A percentile compares a stretch with the other conserved stretches of the same genome.
phyloP scores from a whole-genome alignment of 768 basidiomycete genomes.

The Lactarius sp. region DNA sequence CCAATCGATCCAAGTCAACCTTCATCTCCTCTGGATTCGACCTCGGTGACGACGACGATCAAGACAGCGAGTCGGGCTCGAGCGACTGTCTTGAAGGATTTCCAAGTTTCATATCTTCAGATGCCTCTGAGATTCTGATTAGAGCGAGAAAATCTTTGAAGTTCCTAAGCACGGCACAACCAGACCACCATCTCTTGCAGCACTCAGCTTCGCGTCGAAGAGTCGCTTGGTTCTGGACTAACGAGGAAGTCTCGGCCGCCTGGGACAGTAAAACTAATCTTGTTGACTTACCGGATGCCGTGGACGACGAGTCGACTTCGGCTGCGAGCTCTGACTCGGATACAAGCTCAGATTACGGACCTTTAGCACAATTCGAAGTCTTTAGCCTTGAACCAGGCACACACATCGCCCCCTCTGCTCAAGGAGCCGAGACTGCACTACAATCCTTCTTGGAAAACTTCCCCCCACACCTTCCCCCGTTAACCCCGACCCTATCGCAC shows the following conservation, averaged over 20 bases:
- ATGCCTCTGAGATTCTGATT: slow-evolving; percentile 48
- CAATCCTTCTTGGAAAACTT: slow-evolving; percentile 51
- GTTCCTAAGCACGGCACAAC: slow-evolving; percentile 57
- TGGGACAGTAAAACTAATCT: slow-evolving; percentile 33
- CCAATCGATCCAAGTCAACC: slow-evolving; percentile 9
- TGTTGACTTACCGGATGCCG: not conserved
- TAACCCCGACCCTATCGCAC: slow-evolving; percentile 59
- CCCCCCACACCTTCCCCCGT: slow-evolving; percentile 52
- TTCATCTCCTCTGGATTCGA: slow-evolving; percentile 28
- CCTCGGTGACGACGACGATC: slow-evolving; percentile 38
- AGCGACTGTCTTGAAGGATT: slow-evolving; percentile 37
- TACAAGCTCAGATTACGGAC: not conserved
- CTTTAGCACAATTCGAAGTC: slow-evolving; percentile 39
- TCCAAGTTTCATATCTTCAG: slow-evolving; percentile 59
- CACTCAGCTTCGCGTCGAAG: slow-evolving; percentile 19
- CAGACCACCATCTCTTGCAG: slow-evolving; percentile 56
- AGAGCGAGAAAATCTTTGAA: slow-evolving; percentile 66
- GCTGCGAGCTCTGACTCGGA: not conserved
- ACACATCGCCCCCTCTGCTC: slow-evolving; percentile 30
- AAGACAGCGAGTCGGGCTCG: slow-evolving; percentile 32
- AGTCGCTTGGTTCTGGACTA: slow-evolving; percentile 63
- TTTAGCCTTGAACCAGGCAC: slow-evolving; percentile 68
- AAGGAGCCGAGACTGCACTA: slow-evolving; percentile 32
- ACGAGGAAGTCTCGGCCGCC: slow-evolving; percentile 44
- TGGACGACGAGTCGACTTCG: not conserved